These are phyloP conservation scores for Cyberlindnera mrakii DNA, from an alignment of 805 yeast species.

Conservation along the genomic window DNA sequence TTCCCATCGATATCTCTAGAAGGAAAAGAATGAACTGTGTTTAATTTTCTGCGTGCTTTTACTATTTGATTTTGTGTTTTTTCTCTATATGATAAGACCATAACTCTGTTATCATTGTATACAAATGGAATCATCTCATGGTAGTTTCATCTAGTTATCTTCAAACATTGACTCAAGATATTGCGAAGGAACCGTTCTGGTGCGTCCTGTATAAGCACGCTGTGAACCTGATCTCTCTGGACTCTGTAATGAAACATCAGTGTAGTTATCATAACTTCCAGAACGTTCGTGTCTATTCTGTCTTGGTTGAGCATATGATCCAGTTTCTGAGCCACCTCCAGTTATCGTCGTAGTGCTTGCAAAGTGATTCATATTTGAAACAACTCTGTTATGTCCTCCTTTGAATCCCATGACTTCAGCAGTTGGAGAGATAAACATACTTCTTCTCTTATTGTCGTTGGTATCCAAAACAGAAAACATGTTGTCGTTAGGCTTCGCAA, in stretches of 20 bases:
- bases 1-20: no score
- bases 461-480: conserved; percentile 19
- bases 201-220: conserved; percentile 13
- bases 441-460: conserved; percentile 24
- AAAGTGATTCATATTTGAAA: conserved; percentile 29
- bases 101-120: neutral
- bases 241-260: conserved; percentile 10
- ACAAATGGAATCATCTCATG: no score
- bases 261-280: conserved; percentile 12
- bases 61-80: neutral
- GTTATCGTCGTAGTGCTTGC: conserved; percentile 3
- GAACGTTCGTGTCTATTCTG: conserved; percentile 9
- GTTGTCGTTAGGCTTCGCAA: conserved; percentile 6
- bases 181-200: conserved; percentile 38
- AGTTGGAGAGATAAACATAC: conserved; percentile 74
- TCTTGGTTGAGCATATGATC: conserved; percentile 3
- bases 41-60: neutral
- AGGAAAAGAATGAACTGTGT: no score
- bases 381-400: conserved; percentile 20
- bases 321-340: conserved; percentile 2
- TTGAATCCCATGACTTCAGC: conserved; percentile 56
- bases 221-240: conserved; percentile 14
- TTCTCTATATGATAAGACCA: neutral
- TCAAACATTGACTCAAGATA: conserved; percentile 47
- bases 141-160: conserved; percentile 8